These are phyloP conservation scores for Zychaea mexicana DNA, from an alignment of 371 early-diverging fungal species.

Conservation along the genomic window DNA sequence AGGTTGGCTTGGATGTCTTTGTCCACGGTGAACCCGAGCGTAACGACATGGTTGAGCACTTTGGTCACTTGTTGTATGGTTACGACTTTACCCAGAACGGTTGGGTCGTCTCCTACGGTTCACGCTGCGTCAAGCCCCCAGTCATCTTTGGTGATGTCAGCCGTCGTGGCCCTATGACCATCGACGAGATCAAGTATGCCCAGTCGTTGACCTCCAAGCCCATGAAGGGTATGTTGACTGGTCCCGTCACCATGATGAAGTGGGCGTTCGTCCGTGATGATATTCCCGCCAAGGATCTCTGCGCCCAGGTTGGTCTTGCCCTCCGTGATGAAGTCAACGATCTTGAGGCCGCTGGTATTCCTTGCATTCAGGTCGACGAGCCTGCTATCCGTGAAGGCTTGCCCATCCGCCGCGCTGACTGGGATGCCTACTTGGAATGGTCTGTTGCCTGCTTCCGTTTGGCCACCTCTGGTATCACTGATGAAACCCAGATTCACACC, in stretches of 20 bases:
- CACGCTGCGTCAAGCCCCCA: constrained; percentile 94
- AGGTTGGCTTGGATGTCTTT: constrained; percentile 87
- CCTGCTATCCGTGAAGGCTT: constrained; percentile 98
- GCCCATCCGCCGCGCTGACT: constrained; percentile 88
- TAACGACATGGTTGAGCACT: constrained; percentile 98
- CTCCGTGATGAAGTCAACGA: constrained; percentile 96
- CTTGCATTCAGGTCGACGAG: constrained; percentile 96
- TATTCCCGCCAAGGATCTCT: constrained; percentile 82
- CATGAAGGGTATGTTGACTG: constrained; percentile 97
- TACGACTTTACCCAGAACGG: constrained; percentile 93
- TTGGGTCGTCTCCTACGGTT: constrained; percentile 97
- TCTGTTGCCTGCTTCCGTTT: constrained; percentile 94
- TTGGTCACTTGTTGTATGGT: constrained; percentile 82
- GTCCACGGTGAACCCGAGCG: constrained; percentile 98
- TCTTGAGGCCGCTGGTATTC: constrained; percentile 90
- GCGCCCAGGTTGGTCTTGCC: constrained; percentile 92
- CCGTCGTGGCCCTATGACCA: constrained; percentile 92
- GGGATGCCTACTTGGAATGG: constrained; percentile 92
- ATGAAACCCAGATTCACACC: constrained; percentile 95
- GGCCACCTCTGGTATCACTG: constrained; percentile 83
- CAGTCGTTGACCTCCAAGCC: constrained; percentile 87
- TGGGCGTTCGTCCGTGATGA: constrained; percentile 98
- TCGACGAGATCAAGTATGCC: constrained; percentile 80
- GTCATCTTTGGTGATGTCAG: constrained; percentile 92
- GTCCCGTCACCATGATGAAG: constrained; percentile 93